phyloP scores from a whole-genome alignment of 2,329 filamentous ascomycete species.

The Fusarium lyarnte region DNA sequence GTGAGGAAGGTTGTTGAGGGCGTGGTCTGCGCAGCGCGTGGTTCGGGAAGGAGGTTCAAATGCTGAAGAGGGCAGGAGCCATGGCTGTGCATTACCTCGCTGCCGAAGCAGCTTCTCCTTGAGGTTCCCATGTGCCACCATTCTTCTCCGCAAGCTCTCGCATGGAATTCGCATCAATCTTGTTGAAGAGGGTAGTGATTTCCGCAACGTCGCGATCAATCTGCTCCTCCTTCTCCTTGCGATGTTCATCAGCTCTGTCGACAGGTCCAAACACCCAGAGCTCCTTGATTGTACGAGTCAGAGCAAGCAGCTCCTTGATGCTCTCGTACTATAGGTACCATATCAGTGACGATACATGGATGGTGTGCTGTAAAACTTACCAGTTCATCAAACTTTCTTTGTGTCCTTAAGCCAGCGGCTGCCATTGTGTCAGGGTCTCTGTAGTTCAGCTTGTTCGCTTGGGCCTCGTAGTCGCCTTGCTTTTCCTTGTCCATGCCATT shows the following conservation, averaged over 20 bases:
- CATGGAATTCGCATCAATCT: slow-evolving; percentile 49
- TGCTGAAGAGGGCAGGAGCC: not conserved
- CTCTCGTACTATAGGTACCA: slow-evolving; percentile 48
- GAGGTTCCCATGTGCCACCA: slow-evolving; percentile 51
- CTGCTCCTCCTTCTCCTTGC: slow-evolving; percentile 49
- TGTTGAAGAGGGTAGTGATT: slow-evolving; percentile 49
- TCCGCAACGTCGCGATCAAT: slow-evolving; percentile 50
- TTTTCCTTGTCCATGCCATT: slow-evolving; percentile 53
- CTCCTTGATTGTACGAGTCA: slow-evolving; percentile 57
- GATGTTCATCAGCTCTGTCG: slow-evolving; percentile 49
- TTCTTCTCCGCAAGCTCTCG: slow-evolving; percentile 46
- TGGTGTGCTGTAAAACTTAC: slow-evolving; percentile 36
- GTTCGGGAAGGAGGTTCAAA: not conserved
- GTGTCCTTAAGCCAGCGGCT: slow-evolving; percentile 55
- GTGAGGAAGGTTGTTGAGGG: not conserved
- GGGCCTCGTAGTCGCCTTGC: slow-evolving; percentile 51
- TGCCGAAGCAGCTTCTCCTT: slow-evolving; percentile 14
- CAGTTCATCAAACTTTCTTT: slow-evolving; percentile 57
- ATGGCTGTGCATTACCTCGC: not conserved
- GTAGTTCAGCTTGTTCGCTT: slow-evolving; percentile 50
- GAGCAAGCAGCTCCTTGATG: slow-evolving; percentile 56
- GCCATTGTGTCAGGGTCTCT: slow-evolving; percentile 54
- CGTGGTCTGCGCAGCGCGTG: not conserved
- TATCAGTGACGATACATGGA: not conserved
- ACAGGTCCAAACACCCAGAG: slow-evolving; percentile 57